Base-by-base conservation (phyloP, 768 basidiomycete genomes). In the Phaeotremella fagi region DNA sequence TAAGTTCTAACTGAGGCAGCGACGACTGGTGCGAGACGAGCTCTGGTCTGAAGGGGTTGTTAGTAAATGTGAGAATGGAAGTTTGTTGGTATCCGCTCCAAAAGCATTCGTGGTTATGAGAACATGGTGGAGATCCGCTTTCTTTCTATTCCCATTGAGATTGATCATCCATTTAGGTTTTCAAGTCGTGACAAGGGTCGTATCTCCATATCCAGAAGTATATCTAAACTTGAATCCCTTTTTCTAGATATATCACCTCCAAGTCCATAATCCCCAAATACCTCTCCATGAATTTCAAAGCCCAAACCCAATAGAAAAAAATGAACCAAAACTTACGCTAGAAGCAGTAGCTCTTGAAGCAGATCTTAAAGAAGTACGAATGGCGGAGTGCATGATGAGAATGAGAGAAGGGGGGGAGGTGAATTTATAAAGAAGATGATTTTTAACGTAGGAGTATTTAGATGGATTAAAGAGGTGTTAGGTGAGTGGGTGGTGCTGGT, bases 1-100 rank as follows among this genome's bases (percentile, higher is more conserved):
- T 99, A 99, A 59, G 86, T 80, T 74, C 94, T 88, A 73, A 60
- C 63, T 55, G 68, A 57, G 49, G 60, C 53, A 50, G 61, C 56
- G 45, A 60, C 70, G 50, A 63, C 61, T 36, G 67, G 69, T 37
- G 72, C 66, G 52, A 74, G 55, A 27, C 69, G 63, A 48, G 73
- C 59, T 60, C 74, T 71, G 58, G 71, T 59, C 74, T 75, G 53
- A 9, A 31, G n/a, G n/a, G n/a, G n/a, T n/a, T n/a, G n/a, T n/a
- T n/a, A n/a, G n/a, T n/a, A n/a, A n/a, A n/a, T n/a, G n/a, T n/a
- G n/a, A n/a, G n/a, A n/a, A n/a, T n/a, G n/a, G n/a, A n/a, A n/a
- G n/a, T n/a, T n/a, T n/a, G n/a, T n/a, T n/a, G n/a, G n/a, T n/a
- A n/a, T n/a, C n/a, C n/a, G n/a, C n/a, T n/a, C n/a, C n/a, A n/a